phyloP scores from a whole-genome alignment of 192 early-diverging fungal species.

The Rhizophagus prolifer region DNA sequence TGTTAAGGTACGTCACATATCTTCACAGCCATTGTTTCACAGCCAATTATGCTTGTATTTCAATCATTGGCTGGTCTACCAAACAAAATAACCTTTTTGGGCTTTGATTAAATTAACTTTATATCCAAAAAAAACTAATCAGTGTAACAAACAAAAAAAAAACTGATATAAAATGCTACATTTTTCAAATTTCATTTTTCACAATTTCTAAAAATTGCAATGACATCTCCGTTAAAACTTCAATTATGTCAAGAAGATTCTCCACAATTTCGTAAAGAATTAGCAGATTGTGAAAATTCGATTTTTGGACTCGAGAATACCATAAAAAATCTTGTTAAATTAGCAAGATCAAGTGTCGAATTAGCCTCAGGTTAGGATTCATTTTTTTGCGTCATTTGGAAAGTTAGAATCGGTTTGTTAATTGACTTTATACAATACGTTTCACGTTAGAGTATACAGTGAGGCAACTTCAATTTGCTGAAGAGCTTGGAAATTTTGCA shows the following conservation, averaged over 20 bases:
- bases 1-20: neutral
- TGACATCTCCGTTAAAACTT: slow-evolving; percentile 28
- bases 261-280: slow-evolving; percentile 54
- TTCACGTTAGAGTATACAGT: slow-evolving; percentile 45
- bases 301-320: slow-evolving; percentile 51
- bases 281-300: slow-evolving; percentile 52
- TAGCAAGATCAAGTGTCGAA: slow-evolving; percentile 53
- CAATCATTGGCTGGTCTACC: neutral
- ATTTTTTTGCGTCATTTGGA: neutral
- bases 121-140: too few relatives aligned
- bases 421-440: neutral
- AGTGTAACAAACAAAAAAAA: too few relatives aligned
- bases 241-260: slow-evolving; percentile 54
- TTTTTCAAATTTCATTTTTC: neutral
- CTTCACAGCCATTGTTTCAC: neutral
- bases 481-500: slow-evolving; percentile 52
- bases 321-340: slow-evolving; percentile 52
- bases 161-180: neutral
- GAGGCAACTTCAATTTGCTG: slow-evolving; percentile 53
- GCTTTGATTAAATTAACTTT: too few relatives aligned
- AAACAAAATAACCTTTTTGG: too few relatives aligned
- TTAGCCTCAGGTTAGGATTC: slow-evolving; percentile 44
- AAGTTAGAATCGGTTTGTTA: neutral
- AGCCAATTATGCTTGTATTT: neutral
- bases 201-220: neutral